Evolutionary conservation across 2,329 filamentous ascomycete species (phyloP), one percentile per base, ranked within the genome.

Genomic region (Colletotrichum sp.): DNA sequence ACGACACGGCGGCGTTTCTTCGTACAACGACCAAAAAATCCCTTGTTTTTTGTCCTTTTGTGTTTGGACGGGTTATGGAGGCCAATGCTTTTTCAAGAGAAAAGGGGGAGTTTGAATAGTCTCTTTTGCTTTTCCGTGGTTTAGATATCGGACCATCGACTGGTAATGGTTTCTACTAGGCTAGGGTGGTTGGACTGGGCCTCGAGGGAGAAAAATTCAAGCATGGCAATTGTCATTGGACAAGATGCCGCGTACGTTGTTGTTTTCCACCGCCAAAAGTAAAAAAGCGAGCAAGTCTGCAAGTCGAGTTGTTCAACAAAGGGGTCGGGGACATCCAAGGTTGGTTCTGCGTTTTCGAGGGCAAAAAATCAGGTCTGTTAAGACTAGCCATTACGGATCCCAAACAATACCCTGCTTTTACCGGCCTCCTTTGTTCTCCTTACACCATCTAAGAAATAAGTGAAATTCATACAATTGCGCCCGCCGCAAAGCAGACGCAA

Each of bases 371-470:
- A 74, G 29, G 68, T 74, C 62, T 72, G 72, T 67, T 66, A 63
- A 63, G 68, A 73, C 71, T 71, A 66, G 62, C 62, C 71, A 61
- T 66, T 67, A 64, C 27, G 67, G 57, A 63, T 71, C 71, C 68
- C 71, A 64, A 59, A 70, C 62, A 67, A 72, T 36, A 59, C 72
- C 68, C 69, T 72, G 38, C 57, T 74, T 72, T 72, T 67, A 54
- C 68, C 47, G 21, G 34, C 57, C 55, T 63, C 43, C 72, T 57
- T 43, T 24, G 21, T 74, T 72, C 68, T 74, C 72, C 68, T 74
- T 71, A 72, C 72, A 74, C 72, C 69, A 57, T 74, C 68, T 74
- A 72, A 21, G 59, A 59, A 66, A 71, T 51, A 63, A 64, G 29
- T 51, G 43, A 69, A 55, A 43, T 34, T 54, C 55, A 51, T 74